Evolutionary conservation across 176 grass and related monocot species (phyloP), one percentile per base, ranked within the genome.

Genomic region (Eleusine coracana): DNA sequence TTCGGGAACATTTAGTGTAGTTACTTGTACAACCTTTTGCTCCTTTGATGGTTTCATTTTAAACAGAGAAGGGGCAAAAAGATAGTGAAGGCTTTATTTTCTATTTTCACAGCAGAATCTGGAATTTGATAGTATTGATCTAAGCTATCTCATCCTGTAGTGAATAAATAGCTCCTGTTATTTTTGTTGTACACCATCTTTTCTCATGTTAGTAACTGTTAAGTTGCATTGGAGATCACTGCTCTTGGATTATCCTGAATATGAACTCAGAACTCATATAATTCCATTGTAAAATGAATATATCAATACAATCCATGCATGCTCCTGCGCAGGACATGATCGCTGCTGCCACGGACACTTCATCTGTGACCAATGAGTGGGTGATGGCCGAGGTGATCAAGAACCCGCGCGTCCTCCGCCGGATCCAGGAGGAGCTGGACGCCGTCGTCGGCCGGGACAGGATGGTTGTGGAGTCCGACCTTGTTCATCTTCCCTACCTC

Each of bases 381-480:
- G 96, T 90, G 77, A 98, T 95, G 96, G 86, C 89, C 0, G 96
- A 98, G 82, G 92, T 91, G 88, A 98, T 98, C 74, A 90, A 88
- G 74, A 91, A 88, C 71, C 92, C 96, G 4, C 77, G 85, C 48
- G 86, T 98, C 52, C 92, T 95, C 45, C 51, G 41, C 20, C 80
- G 77, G 28, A 82, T 95, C 49, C 96, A 98, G 86, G 78, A 85
- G 28, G 96, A 98, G 82, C 92, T 98, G 0, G 92, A 98, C 73
- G 50, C 50, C 0, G 76, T 98, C 0, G 70, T 95, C 1, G 96
- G 91, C 64, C 76, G 65, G 1, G 70, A 84, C 80, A 87, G 92
- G 23, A 84, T 92, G 90, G 92, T 93, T 16, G 41, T 45, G 5
- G 92, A 98, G 73, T 82, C 91, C 0, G 92, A 98, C 84, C 87